A percentile compares a stretch with the other conserved stretches of the same genome.
These are phyloP conservation scores for Myriosclerotinia duriaeana DNA, from an alignment of 2,329 filamentous ascomycete genomes.

Conservation along the genomic window DNA sequence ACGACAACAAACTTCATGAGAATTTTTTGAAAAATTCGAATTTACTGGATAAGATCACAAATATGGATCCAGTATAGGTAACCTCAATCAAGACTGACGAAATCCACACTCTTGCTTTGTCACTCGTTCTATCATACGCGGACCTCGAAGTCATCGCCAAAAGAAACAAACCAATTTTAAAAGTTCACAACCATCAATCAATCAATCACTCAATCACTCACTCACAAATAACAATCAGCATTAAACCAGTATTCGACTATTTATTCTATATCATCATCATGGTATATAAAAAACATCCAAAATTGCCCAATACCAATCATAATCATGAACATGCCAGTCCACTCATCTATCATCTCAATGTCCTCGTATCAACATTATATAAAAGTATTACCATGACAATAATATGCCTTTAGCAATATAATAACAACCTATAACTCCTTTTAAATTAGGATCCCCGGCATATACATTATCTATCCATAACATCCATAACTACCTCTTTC, in stretches of 20 bases:
- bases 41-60: neutral
- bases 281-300: neutral
- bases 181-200: neutral
- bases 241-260: neutral
- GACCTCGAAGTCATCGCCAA: neutral
- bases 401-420: conserved; percentile 4
- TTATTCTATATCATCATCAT: conserved; percentile 11
- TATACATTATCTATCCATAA: neutral
- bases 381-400: neutral
- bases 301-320: conserved; percentile 12
- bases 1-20: conserved; percentile 11
- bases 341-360: conserved; percentile 15
- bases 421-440: neutral
- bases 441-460: neutral
- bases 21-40: conserved; percentile 7
- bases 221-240: no score
- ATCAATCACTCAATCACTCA: neutral
- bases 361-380: conserved; percentile 12
- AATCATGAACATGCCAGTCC: neutral
- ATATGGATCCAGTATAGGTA: conserved; percentile 1
- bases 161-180: neutral
- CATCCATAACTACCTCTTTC: conserved; percentile 19
- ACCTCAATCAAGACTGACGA: neutral
- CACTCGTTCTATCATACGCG: neutral
- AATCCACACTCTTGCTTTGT: neutral